Evolutionary conservation across 1,284 basidiomycete genomes (phyloP).

Genomic region (Naganishia sp.): DNA sequence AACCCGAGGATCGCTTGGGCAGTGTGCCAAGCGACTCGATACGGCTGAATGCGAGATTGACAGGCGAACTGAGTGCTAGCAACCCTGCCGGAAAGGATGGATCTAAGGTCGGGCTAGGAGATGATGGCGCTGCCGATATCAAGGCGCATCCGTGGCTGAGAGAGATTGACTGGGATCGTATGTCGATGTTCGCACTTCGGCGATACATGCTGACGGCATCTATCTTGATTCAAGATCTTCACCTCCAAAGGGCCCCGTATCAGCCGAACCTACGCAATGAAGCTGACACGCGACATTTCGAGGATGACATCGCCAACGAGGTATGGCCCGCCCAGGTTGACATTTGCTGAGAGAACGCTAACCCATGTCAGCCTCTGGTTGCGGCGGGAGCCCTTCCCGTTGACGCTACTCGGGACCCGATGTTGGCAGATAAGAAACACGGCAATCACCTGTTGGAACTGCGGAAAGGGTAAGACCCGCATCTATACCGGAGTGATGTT

Average conservation of each 20-base stretch:
- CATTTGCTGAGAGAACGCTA: conserved; percentile 27
- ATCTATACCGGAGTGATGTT: neutral
- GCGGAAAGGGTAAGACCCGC: conserved; percentile 66
- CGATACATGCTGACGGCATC: conserved; percentile 9
- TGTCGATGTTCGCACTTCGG: conserved; percentile 7
- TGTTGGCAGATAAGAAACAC: conserved; percentile 79
- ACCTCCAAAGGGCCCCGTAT: conserved; percentile 69
- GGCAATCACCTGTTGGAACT: conserved; percentile 83
- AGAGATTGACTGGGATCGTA: conserved; percentile 74
- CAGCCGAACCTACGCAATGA: conserved; percentile 74
- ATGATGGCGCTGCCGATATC: conserved; percentile 82
- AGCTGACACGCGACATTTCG: conserved; percentile 86
- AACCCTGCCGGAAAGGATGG: neutral
- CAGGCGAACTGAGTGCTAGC: conserved; percentile 11
- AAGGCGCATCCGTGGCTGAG: conserved; percentile 87
- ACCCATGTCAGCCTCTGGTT: conserved; percentile 67
- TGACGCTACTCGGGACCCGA: conserved; percentile 81
- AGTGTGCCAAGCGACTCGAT: conserved; percentile 70
- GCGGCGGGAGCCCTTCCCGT: conserved; percentile 80
- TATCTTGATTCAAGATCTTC: conserved; percentile 5
- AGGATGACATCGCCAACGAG: conserved; percentile 87
- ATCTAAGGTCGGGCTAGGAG: conserved; percentile 53
- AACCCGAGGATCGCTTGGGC: conserved; percentile 89
- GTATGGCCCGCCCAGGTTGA: conserved; percentile 53
- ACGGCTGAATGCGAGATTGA: conserved; percentile 62